phyloP scores from a whole-genome alignment of 768 basidiomycete species.

The Phylloporus scabripes region DNA sequence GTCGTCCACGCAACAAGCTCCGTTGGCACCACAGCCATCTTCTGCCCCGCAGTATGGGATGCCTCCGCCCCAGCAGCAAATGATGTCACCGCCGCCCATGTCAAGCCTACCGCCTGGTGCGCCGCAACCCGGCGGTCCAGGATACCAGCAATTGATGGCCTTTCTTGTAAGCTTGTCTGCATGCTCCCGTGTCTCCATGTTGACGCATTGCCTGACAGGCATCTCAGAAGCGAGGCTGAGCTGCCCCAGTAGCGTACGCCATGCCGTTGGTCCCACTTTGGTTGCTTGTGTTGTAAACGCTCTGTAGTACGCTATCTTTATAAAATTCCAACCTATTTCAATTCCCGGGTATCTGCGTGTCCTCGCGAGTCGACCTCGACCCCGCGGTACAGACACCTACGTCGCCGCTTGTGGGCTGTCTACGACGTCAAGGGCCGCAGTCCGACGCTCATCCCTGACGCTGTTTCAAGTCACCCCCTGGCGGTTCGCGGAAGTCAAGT shows the following conservation, averaged over 20 bases:
- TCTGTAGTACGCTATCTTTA: slow-evolving; percentile 24
- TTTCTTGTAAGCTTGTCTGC: slow-evolving; percentile 46
- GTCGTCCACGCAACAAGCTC: slow-evolving; percentile 34
- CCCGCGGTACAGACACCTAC: too few relatives aligned
- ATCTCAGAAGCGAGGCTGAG: slow-evolving; percentile 26
- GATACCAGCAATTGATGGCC: slow-evolving; percentile 64
- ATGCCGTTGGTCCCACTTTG: too few relatives aligned
- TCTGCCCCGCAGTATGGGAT: slow-evolving; percentile 32
- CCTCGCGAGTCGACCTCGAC: background rate
- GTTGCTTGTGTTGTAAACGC: slow-evolving; percentile 7
- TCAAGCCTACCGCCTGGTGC: slow-evolving; percentile 36
- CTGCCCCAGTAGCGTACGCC: background rate
- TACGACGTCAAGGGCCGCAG: too few relatives aligned
- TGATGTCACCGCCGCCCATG: slow-evolving; percentile 44
- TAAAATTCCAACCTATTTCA: slow-evolving; percentile 18
- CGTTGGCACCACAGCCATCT: slow-evolving; percentile 29
- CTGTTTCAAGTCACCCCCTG: too few relatives aligned
- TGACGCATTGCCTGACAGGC: slow-evolving; percentile 14
- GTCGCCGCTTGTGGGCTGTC: too few relatives aligned
- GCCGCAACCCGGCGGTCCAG: slow-evolving; percentile 37
- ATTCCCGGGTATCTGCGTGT: background rate
- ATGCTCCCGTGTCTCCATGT: background rate
- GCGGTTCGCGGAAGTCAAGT: too few relatives aligned
- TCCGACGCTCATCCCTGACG: too few relatives aligned
- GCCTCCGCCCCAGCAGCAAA: slow-evolving; percentile 36